phyloP scores from a whole-genome alignment of 306 rosid genomes.

The Trichosanthes cucumerina region DNA sequence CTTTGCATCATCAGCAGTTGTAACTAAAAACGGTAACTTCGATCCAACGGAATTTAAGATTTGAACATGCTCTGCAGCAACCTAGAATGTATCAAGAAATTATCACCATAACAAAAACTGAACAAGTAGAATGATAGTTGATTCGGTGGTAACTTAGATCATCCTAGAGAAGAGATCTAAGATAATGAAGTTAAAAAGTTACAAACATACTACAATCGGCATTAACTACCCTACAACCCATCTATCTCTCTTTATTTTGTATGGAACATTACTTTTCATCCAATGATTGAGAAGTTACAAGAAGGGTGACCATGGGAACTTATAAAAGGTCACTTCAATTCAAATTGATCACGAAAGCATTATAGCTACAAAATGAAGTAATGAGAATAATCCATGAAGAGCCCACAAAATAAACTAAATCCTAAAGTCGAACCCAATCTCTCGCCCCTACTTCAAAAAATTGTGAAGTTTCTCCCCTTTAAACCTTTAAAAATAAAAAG shows the following conservation, averaged over 20 bases:
- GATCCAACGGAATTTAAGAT: conserved; percentile 65
- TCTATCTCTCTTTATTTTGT: background rate
- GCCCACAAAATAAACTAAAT: background rate
- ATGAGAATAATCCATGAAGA: background rate
- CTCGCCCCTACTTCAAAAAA: background rate
- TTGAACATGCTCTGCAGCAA: conserved; percentile 74
- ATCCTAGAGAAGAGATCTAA: background rate
- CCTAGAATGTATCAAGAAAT: conserved; percentile 23
- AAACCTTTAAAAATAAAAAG: background rate
- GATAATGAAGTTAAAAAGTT: background rate
- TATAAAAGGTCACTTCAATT: background rate
- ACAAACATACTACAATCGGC: background rate
- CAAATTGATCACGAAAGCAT: background rate
- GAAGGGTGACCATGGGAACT: background rate
- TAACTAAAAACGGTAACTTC: conserved; percentile 77
- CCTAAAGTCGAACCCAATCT: background rate
- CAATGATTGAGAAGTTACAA: background rate
- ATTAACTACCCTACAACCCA: background rate
- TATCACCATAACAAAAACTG: conserved; percentile 10
- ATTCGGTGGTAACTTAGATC: background rate
- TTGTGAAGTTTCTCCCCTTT: background rate
- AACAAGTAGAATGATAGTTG: background rate
- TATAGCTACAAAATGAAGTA: background rate
- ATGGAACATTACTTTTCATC: background rate
- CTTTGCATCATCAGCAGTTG: conserved; percentile 69